A percentile compares a stretch with the other conserved stretches of the same genome.
Conservation (phyloP, 2,329 filamentous ascomycete genomes). For the Exophiala calicioides region DNA sequence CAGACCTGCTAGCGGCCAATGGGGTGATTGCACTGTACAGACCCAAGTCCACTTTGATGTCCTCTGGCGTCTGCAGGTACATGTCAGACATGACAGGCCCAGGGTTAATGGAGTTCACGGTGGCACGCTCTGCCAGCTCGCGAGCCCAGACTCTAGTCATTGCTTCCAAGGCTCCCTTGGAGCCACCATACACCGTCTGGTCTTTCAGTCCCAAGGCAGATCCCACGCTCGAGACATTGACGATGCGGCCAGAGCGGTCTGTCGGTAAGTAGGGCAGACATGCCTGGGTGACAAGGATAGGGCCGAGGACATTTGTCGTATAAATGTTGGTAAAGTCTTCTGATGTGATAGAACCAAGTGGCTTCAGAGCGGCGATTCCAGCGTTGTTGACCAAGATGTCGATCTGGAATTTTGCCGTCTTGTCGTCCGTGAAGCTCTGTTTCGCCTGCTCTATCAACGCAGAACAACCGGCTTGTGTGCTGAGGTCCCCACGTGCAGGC, state of each 20-base stretch:
- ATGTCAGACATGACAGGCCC: constrained; percentile 50
- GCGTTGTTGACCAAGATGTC: constrained; percentile 98
- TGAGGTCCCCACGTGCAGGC: constrained; percentile 67
- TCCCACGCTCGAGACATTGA: constrained; percentile 94
- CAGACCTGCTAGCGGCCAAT: no score
- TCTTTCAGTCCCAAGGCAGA: constrained; percentile 99
- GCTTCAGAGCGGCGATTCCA: constrained; percentile 94
- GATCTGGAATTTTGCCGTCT: constrained; percentile 63
- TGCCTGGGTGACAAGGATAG: constrained; percentile 94
- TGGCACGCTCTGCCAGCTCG: constrained; percentile 58
- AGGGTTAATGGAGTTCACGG: constrained; percentile 61
- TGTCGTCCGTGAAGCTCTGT: constrained; percentile 57
- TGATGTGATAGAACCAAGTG: constrained; percentile 96
- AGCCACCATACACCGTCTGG: constrained; percentile 93
- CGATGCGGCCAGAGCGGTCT: constrained; percentile 94
- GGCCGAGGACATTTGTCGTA: constrained; percentile 87
- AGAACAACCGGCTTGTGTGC: constrained; percentile 56
- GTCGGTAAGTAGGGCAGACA: constrained; percentile 97
- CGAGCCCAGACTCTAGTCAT: constrained; percentile 63
- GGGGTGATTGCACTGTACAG: no score
- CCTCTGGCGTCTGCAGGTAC: no score
- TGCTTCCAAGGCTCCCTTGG: constrained; percentile 56
- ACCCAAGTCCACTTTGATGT: constrained; percentile 11
- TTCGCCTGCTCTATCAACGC: constrained; percentile 59
- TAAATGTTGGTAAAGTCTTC: constrained; percentile 86